Evolutionary conservation across 169 alveolate species (phyloP), one percentile per base, ranked within the genome.

Genomic region (Cryptosporidium felis): DNA sequence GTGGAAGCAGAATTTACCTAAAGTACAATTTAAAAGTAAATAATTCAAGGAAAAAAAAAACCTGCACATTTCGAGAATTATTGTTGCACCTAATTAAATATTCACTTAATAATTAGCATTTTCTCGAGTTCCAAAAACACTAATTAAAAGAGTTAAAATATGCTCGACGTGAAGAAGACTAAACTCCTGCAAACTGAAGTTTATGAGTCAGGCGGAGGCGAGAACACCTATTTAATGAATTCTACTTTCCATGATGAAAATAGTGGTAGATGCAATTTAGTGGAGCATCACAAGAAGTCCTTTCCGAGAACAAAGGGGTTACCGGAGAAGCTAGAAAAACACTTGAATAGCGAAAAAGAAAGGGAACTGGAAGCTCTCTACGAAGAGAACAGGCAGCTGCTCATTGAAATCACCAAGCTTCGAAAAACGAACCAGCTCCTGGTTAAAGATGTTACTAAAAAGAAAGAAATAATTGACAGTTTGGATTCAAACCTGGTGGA

Each of bases 301-400:
- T 36, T 65, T 23, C 49, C 56, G 60, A 53, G 67, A 56, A 74
- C 16, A 36, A 53, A 49, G 18, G 58, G 85, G 18, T 53, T 74
- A 18, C 85, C 85, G 2, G 85, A 74, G 28, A 74, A 74, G 26
- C 53, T 74, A 14, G 85, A 74, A 32, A 74, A 74, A 21, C 66
- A 74, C 26, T 74, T 74, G 18, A 53, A 32, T 32, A 53, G 41
- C 40, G 85, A 74, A 34, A 74, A 74, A 41, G 85, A 74, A 30
- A 49, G 85, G 6, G 85, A 74, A 23, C 32, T 74, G 21, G 85
- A 74, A 34, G 51, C 49, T 18, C 42, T 74, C 26, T 74, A 74
- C 21, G 85, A 74, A 38, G 85, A 74, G 5, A 74, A 74, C 42
- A 26, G 85, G 12, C 85, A 74, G 21, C 40, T 74, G 26, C 40